Evolutionary conservation across 164 flowering plant genomes (phyloP), one percentile per base, ranked within the genome.

Genomic region (Stephania yunnanensis): DNA sequence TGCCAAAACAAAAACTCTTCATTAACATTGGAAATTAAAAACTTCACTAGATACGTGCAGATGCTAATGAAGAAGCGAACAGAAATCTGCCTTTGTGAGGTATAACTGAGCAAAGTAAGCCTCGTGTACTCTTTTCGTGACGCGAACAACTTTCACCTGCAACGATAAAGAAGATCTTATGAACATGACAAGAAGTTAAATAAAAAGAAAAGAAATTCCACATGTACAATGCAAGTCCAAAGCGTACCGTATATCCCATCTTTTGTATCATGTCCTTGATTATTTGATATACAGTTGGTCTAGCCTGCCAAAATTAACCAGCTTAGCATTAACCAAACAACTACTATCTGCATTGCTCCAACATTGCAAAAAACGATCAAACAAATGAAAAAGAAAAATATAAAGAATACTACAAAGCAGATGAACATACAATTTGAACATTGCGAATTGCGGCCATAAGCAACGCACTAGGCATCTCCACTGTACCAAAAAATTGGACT

Each of bases 381-480:
- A 31, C 55, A 13, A 7, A 10, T 8, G 22, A n/a, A n/a, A 72
- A 64, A 3, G 45, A 58, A 19, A 19, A 53, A 20, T 6, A n/a
- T 22, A 44, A 58, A 55, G 36, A 30, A 0, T 11, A 6, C 52
- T 31, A 61, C n/a, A 70, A 42, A 29, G 66, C 19, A 19, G 73
- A 70, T 45, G 9, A 52, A 78, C 99, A 79, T 89, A 96, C 99
- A 86, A 92, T 91, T 82, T 85, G 94, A 73, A 96, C 94, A 85
- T 92, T 94, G 73, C 92, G 97, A 71, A 96, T 76, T 17, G 99
- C 98, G 70, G 98, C 98, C 98, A 96, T 94, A 67, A 96, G 97
- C 83, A 92, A 81, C 63, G 89, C 91, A 75, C 97, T 94, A 3
- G 98, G 97, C 97, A 91, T 89, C 86, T 96, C 99, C 93, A 90